Percentiles rank a stretch among this genome's conserved stretches.
These are phyloP conservation scores for Leucocoprinus birnbaumii DNA, from an alignment of 768 basidiomycete species.

Conservation along the genomic window DNA sequence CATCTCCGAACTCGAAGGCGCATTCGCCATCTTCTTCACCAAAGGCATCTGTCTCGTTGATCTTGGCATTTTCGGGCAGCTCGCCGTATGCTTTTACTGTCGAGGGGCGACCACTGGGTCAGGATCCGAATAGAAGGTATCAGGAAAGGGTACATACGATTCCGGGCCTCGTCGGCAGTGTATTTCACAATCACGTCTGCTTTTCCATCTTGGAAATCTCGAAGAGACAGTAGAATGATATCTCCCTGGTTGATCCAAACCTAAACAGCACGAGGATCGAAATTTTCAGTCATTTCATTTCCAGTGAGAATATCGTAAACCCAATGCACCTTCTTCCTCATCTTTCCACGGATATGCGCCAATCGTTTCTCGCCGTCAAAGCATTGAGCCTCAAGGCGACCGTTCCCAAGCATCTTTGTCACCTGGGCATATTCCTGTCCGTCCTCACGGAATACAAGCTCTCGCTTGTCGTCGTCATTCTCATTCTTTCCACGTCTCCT, in stretches of 20 bases:
- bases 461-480: slow-evolving; percentile 98
- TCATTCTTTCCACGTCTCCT: slow-evolving; percentile 99
- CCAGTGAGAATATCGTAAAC: slow-evolving; percentile 6
- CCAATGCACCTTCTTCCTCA: slow-evolving; percentile 93
- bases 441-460: slow-evolving; percentile 97
- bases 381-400: slow-evolving; percentile 92
- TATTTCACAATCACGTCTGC: slow-evolving; percentile 99
- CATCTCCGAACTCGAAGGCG: slow-evolving; percentile 88
- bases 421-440: slow-evolving; percentile 99
- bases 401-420: slow-evolving; percentile 97
- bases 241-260: slow-evolving; percentile 99
- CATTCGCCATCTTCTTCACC: slow-evolving; percentile 90
- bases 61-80: slow-evolving; percentile 92
- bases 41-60: slow-evolving; percentile 94
- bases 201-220: slow-evolving; percentile 99
- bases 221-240: slow-evolving; percentile 89
- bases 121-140: background rate
- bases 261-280: slow-evolving; percentile 34
- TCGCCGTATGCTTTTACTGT: slow-evolving; percentile 97
- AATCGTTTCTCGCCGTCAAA: slow-evolving; percentile 98
- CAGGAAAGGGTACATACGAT: slow-evolving; percentile 40
- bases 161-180: slow-evolving; percentile 92
- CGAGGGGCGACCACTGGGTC: background rate
- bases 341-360: slow-evolving; percentile 97
- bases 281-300: background rate